Base-by-base conservation (phyloP, 768 basidiomycete genomes). In the Xerocomus brunneocitrinus region DNA sequence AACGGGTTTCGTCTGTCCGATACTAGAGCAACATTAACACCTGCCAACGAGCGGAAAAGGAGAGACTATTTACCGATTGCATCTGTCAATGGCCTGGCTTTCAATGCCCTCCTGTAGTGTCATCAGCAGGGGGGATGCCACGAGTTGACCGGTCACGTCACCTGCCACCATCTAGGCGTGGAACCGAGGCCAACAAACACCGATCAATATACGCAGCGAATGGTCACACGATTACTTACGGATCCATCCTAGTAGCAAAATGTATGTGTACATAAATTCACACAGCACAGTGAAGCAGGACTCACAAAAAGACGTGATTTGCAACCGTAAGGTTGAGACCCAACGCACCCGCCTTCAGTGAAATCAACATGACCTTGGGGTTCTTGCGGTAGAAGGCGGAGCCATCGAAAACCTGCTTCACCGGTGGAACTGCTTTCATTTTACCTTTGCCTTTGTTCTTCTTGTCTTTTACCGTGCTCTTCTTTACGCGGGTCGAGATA, bases 251-350 rank as follows among this genome's bases (percentile, higher is more conserved):
- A 56, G 30, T 45, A 30, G n/a, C n/a, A n/a, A 27, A 53, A 51
- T 50, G 28, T 46, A 47, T 65, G 3, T 59, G 47, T 28, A 28
- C 56, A n/a, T 27, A 24, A 25, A 47, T 6, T 10, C 27, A 25
- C 14, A 40, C 6, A 22, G n/a, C 42, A 38, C 54, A 43, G 14
- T 14, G 13, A 36, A 32, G 19, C 16, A 47, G 13, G 41, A 73
- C 84, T 72, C 62, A 89, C 87, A 91, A 69, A 62, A 84, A 88
- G 8, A 90, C 89, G 66, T 93, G 89, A 61, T 92, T 92, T 2
- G 91, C 92, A 19, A 87, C 91, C 24, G 91, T 94, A 58, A 94
- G 69, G 67, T 95, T 94, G 50, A 95, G 71, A 8, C 92, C 92
- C 31, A 95, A 76, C 5, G 92, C 91, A 19, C 92, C 92, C 43